phyloP scores from a whole-genome alignment of 495 filamentous ascomycete species.

The Podospora anserina region DNA sequence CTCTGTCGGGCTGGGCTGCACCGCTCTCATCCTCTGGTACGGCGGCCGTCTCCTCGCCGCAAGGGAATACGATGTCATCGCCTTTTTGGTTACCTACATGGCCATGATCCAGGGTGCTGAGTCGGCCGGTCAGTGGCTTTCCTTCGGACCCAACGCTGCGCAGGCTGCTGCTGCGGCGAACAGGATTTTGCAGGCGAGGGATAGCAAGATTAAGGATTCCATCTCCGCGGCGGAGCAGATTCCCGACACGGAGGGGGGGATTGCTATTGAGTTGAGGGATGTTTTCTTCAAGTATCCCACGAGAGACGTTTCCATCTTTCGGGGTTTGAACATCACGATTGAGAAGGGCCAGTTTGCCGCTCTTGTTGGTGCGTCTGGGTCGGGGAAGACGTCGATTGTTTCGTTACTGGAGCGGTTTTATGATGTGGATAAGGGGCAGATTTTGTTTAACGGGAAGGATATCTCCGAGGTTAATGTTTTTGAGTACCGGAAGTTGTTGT shows the following conservation, averaged over 20 bases:
- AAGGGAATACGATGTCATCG: conserved; percentile 36
- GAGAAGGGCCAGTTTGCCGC: conserved; percentile 64
- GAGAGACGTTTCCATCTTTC: conserved; percentile 51
- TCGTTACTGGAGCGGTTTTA: conserved; percentile 65
- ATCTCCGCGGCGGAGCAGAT: conserved; percentile 25
- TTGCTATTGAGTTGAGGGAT: conserved; percentile 53
- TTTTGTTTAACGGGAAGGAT: conserved; percentile 51
- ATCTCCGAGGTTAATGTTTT: conserved; percentile 44
- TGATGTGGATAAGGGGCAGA: conserved; percentile 49
- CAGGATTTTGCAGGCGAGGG: conserved; percentile 46
- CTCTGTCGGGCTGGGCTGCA: conserved; percentile 40
- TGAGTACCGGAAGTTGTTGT: conserved; percentile 52
- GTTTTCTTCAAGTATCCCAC: conserved; percentile 60
- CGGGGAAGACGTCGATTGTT: conserved; percentile 69
- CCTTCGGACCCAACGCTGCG: conserved; percentile 49
- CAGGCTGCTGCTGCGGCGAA: conserved; percentile 45
- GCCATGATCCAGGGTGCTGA: conserved; percentile 49
- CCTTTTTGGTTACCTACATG: conserved; percentile 48
- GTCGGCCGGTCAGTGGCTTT: conserved; percentile 44
- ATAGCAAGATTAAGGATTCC: conserved; percentile 27
- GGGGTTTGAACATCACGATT: conserved; percentile 53
- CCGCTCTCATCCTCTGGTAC: conserved; percentile 52
- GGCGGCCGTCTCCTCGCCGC: conserved; percentile 41
- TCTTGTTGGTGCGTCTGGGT: conserved; percentile 68
- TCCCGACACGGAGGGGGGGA: conserved; percentile 43